A percentile compares a stretch with the other conserved stretches of the same genome.
Conservation (phyloP, 345 rosid species). For the Erodium maritimum region DNA sequence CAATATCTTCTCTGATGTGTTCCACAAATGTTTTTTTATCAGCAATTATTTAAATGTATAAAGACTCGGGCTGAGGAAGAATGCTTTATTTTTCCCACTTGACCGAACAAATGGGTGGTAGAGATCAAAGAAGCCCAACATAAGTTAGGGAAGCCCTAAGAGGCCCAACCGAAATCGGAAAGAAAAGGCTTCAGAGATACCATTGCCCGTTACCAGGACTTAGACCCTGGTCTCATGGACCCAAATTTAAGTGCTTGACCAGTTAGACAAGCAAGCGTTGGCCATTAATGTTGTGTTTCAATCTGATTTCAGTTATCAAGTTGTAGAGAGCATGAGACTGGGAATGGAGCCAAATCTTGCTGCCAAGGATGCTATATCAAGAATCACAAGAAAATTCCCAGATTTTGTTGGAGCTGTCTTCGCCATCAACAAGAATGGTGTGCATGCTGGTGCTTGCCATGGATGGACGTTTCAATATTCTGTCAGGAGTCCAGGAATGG, state of each 20-base stretch:
- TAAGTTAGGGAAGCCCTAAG: too few relatives aligned
- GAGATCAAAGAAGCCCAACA: too few relatives aligned
- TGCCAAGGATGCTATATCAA: constrained; percentile 65
- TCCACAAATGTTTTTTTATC: neutral
- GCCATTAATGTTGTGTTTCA: neutral
- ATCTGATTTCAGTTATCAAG: constrained; percentile 61
- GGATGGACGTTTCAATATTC: constrained; percentile 97
- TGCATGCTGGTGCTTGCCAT: constrained; percentile 77
- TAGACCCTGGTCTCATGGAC: too few relatives aligned
- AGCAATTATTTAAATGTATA: too few relatives aligned
- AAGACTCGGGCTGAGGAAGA: too few relatives aligned
- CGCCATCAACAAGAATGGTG: constrained; percentile 60
- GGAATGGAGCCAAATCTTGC: constrained; percentile 83
- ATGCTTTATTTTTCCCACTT: too few relatives aligned
- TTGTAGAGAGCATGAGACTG: constrained; percentile 84
- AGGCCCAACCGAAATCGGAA: too few relatives aligned
- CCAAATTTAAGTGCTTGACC: too few relatives aligned
- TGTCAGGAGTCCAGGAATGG: constrained; percentile 39
- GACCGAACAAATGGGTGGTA: too few relatives aligned
- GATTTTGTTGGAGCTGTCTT: constrained; percentile 82
- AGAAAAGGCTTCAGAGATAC: too few relatives aligned
- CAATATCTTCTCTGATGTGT: neutral
- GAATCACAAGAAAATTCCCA: constrained; percentile 64
- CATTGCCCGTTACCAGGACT: too few relatives aligned
- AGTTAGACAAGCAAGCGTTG: too few relatives aligned